Percentiles rank a stretch among this genome's conserved stretches.
Conservation (phyloP, 108 stramenopile species). For the Fistulifera solaris region DNA sequence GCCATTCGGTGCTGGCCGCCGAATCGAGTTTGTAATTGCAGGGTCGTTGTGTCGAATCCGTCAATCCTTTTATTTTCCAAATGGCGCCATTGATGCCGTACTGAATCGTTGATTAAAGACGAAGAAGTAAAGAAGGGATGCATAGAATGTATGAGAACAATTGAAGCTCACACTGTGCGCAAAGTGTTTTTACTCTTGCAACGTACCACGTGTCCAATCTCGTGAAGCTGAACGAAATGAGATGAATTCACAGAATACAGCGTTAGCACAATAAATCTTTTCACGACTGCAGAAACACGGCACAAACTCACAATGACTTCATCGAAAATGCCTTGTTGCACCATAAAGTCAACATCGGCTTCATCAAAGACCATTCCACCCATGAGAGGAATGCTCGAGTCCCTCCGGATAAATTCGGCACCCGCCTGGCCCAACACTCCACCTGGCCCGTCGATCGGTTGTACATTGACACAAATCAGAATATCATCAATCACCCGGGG, state of each 20-base stretch:
- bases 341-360: not conserved
- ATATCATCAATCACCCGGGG: not conserved
- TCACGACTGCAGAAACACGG: too few species aligned
- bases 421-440: not conserved
- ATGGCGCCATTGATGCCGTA: not conserved
- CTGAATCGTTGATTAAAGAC: not conserved
- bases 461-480: not conserved
- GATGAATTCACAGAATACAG: too few species aligned
- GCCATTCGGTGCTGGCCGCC: too few species aligned
- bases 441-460: not conserved
- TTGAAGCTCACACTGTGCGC: too few species aligned
- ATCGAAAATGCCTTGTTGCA: not conserved
- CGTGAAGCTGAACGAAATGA: too few species aligned
- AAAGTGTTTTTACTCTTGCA: too few species aligned
- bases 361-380: slow-evolving; percentile 4
- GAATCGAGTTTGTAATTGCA: too few species aligned
- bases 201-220: too few species aligned
- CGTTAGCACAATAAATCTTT: too few species aligned
- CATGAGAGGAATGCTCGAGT: not conserved
- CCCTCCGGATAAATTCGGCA: not conserved
- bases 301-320: slow-evolving; percentile 6
- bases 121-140: not conserved
- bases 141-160: too few species aligned
- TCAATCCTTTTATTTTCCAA: too few species aligned
- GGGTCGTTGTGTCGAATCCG: too few species aligned